Evolutionary conservation across 495 filamentous ascomycete species (phyloP).

Genomic region (Paragyromitra xinjiangensis): DNA sequence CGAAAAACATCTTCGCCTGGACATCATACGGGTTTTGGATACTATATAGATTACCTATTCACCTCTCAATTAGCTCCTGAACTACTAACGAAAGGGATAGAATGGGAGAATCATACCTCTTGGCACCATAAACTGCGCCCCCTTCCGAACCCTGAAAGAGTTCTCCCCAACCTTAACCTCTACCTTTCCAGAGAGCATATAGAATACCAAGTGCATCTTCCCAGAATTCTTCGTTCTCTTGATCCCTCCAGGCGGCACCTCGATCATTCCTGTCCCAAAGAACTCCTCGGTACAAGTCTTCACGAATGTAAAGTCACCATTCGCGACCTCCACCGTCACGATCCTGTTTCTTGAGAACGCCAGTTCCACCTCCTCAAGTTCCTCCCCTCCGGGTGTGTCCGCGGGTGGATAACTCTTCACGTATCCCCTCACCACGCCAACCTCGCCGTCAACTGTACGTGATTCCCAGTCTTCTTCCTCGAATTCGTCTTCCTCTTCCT

Average conservation of each 20-base stretch:
- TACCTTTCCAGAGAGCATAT: conserved; percentile 80
- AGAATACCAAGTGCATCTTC: conserved; percentile 96
- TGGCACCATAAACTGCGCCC: conserved; percentile 91
- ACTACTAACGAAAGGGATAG: background rate
- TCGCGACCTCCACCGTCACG: conserved; percentile 75
- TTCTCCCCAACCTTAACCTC: conserved; percentile 79
- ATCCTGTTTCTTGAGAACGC: conserved; percentile 80
- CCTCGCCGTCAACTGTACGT: conserved; percentile 56
- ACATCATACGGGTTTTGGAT: conserved; percentile 76
- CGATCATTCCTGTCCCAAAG: conserved; percentile 87
- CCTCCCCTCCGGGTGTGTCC: conserved; percentile 66
- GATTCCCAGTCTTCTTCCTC: conserved; percentile 70
- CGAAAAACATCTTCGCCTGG: conserved; percentile 81
- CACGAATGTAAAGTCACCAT: conserved; percentile 80
- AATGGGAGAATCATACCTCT: conserved; percentile 69
- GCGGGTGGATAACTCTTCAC: conserved; percentile 67
- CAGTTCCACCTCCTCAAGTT: conserved; percentile 70
- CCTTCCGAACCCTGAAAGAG: conserved; percentile 82
- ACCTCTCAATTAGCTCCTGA: background rate
- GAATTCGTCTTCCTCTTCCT: conserved; percentile 64
- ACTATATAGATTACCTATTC: conserved; percentile 81
- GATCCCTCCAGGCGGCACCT: conserved; percentile 78
- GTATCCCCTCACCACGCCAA: conserved; percentile 67
- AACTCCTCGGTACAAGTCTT: conserved; percentile 85
- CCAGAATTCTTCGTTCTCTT: conserved; percentile 90